A percentile compares a stretch with the other conserved stretches of the same genome.
Evolutionary conservation across 73 alveolate genomes (phyloP).

Genomic region (Paramecium bursaria): DNA sequence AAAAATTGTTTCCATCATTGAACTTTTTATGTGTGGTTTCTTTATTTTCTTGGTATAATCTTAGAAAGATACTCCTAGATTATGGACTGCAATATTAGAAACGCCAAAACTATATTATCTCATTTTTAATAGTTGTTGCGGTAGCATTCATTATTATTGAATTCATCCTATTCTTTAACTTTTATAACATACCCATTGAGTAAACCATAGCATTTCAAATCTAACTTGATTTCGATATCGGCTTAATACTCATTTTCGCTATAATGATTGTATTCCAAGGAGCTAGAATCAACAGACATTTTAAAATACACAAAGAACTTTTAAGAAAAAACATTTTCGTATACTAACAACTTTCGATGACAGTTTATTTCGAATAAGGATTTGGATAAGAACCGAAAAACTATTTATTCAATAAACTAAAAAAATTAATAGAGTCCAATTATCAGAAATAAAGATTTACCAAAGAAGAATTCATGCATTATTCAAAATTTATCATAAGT

Average conservation of each 20-base stretch:
- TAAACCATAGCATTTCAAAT: not conserved
- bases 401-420: constrained; percentile 7
- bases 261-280: constrained; percentile 22
- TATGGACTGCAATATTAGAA: constrained; percentile 56
- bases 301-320: constrained; percentile 2
- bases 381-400: constrained; percentile 26
- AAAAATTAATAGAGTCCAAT: not conserved
- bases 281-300: constrained; percentile 27
- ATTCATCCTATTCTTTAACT: not conserved
- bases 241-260: not conserved
- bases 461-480: constrained; percentile 8
- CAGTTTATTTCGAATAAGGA: not conserved
- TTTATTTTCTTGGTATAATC: constrained; percentile 43
- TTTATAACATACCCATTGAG: not conserved
- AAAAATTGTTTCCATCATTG: constrained; percentile 60
- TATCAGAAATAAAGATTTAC: not conserved
- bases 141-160: not conserved
- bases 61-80: constrained; percentile 49
- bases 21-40: constrained; percentile 55
- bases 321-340: constrained; percentile 25
- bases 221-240: not conserved
- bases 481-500: constrained; percentile 31
- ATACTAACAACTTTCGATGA: not conserved
- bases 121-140: constrained; percentile 28
- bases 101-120: constrained; percentile 45